Base-by-base conservation (phyloP, 2,329 filamentous ascomycete genomes). In the Alternaria sp. region DNA sequence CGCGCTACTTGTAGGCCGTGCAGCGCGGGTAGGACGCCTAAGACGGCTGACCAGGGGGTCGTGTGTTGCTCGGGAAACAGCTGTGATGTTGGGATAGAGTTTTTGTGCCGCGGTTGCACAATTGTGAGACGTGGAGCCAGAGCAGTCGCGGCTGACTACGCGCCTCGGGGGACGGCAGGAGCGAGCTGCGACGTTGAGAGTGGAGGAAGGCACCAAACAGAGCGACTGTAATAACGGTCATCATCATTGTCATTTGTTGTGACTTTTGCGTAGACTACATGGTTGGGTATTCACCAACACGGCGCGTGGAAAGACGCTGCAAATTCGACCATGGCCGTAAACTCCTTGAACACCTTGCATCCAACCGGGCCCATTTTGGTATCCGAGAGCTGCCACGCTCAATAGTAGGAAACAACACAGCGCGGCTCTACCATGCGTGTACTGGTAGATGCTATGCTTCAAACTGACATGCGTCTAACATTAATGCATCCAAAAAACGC, bases 211-310 rank as follows among this genome's bases (percentile, higher is more conserved):
- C 23, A 53, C 25, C 18, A 30, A 54, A 21, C 23, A 61, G 33
- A 57, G 47, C 23, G 49, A 41, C 53, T 46, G 55, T 33, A 58
- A 60, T 61, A 61, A 60, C 64, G 55, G 57, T 55, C 59, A 59
- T 49, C 33, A 45, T 30, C 30, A 30, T 65, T 69, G 68, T 66
- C 67, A 70, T 60, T 53, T 41, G 28, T 37, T 71, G 68, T 58
- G 63, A 71, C 68, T 71, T 78, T 76, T 78, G 74, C 71, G 71
- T 77, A 78, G 67, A 78, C 74, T 78, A 79, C 75, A 78, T 67
- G 73, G 70, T 67, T 55, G 65, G 57, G 60, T 64, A 73, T 68
- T 58, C 64, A 46, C 47, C 46, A 57, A 55, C 56, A 57, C 53
- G 61, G 58, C 54, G 66, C 43, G 71, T 63, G 41, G 67, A 50